Evolutionary conservation across 2,329 filamentous ascomycete genomes (phyloP), one percentile per base, ranked within the genome.

Genomic region (Dactylellina sp.): DNA sequence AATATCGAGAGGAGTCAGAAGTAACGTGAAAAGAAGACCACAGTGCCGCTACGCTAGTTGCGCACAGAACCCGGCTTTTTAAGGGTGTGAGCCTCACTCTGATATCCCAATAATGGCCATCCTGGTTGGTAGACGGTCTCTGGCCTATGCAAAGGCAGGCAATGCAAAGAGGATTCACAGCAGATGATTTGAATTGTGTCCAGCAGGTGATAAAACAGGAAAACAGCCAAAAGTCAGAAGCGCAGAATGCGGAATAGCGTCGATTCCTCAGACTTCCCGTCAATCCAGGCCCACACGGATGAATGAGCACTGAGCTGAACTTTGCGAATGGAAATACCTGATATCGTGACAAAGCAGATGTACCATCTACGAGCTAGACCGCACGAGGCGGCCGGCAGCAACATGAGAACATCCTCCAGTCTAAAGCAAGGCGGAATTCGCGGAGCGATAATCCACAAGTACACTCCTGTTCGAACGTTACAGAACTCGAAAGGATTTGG

Each of bases 171-270:
- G 28, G 28, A 25, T n/a, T 16, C 18, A 32, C 6, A 52, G 14
- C 24, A 37, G 12, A 52, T 52, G 11, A 52, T 52, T 35, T 52
- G 49, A 35, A 16, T 52, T 32, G 28, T 55, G 39, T 24, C 50
- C 32, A 40, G n/a, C 32, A 55, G 50, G 18, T 55, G 50, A 55
- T 32, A 55, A 40, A 55, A 39, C 16, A 25, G 35, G n/a, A 2
- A 25, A 40, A 40, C n/a, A 14, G 11, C n/a, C 12, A 25, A 16
- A 39, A 16, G 42, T 16, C 11, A 11, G 9, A 28, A 52, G 7
- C 24, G 12, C 18, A 32, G 28, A n/a, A 50, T 5, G 9, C 28
- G 44, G n/a, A 47, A 47, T 22, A 50, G 24, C 20, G 4, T 50
- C 39, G 4, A 18, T 12, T n/a, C n/a, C n/a, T n/a, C n/a, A n/a